A percentile compares a stretch with the other conserved stretches of the same genome.
These are phyloP conservation scores for Zasmidium angulare DNA, from an alignment of 2,329 filamentous ascomycete species.

Conservation along the genomic window DNA sequence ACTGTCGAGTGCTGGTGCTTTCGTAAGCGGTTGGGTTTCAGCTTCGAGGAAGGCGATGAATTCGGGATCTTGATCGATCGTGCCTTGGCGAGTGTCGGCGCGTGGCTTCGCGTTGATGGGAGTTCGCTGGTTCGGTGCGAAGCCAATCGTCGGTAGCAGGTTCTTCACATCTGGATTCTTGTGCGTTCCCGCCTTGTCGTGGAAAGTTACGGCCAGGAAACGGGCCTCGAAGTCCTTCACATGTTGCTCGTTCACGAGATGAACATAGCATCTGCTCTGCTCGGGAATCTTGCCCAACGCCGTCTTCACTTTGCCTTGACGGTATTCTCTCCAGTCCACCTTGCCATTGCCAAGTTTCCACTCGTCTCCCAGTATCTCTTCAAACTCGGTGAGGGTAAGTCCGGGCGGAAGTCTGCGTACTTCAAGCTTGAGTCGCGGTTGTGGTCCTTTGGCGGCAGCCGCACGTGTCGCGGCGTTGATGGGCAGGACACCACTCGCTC, in stretches of 20 bases:
- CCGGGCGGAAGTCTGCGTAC: conserved; percentile 83
- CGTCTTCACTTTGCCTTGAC: conserved; percentile 70
- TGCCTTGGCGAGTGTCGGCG: conserved; percentile 82
- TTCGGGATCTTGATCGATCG: conserved; percentile 93
- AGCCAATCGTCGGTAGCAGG: conserved; percentile 77
- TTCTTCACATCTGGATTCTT: conserved; percentile 67
- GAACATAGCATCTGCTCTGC: conserved; percentile 78
- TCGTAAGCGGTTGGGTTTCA: conserved; percentile 72
- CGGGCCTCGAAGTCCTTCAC: conserved; percentile 67
- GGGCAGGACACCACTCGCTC: conserved; percentile 30
- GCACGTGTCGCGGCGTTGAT: conserved; percentile 34
- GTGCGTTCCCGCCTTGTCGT: conserved; percentile 77
- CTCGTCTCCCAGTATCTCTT: conserved; percentile 68
- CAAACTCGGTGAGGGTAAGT: conserved; percentile 77
- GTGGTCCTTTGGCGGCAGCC: conserved; percentile 42
- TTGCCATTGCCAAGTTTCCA: conserved; percentile 81
- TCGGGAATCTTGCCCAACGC: conserved; percentile 83
- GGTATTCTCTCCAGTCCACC: conserved; percentile 79
- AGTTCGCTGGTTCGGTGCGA: conserved; percentile 79
- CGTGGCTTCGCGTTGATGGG: conserved; percentile 69
- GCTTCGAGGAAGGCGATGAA: conserved; percentile 91
- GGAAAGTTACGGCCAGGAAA: conserved; percentile 69
- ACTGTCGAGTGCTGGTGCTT: conserved; percentile 50
- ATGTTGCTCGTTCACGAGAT: conserved; percentile 70
- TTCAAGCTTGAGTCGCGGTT: conserved; percentile 76